Percentiles rank a stretch among this genome's conserved stretches.
phyloP scores from a whole-genome alignment of 352 stramenopile genomes.

The Blastocystis hominis region DNA sequence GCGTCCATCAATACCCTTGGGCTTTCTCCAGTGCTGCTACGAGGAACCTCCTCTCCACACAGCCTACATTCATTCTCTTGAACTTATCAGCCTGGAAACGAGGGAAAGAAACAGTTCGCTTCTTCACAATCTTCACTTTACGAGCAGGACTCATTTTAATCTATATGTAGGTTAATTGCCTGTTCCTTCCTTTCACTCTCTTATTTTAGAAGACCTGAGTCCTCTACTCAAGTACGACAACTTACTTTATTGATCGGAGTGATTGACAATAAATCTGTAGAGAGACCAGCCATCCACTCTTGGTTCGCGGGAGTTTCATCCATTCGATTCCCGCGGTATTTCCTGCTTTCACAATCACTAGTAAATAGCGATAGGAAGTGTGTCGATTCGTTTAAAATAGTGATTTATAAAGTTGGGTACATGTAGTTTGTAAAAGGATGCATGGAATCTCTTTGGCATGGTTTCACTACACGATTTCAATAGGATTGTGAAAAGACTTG shows the following conservation, averaged over 20 bases:
- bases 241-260: slow-evolving; percentile 27
- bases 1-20: slow-evolving; percentile 98
- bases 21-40: slow-evolving; percentile 85
- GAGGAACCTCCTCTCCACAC: slow-evolving; percentile 71
- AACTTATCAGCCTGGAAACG: slow-evolving; percentile 80
- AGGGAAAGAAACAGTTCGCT: slow-evolving; percentile 99
- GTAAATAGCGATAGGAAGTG: too few relatives aligned
- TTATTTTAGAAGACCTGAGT: background rate
- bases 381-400: too few relatives aligned
- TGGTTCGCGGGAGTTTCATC: background rate
- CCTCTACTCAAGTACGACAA: background rate
- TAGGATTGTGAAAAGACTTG: too few relatives aligned
- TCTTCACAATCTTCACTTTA: slow-evolving; percentile 87
- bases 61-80: slow-evolving; percentile 69
- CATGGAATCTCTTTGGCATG: too few relatives aligned
- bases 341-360: background rate
- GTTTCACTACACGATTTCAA: too few relatives aligned
- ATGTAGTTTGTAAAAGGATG: too few relatives aligned
- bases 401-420: too few relatives aligned
- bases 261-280: slow-evolving; percentile 37
- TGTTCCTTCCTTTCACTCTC: background rate
- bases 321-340: background rate
- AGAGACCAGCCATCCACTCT: background rate
- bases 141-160: slow-evolving; percentile 67
- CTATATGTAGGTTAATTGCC: slow-evolving; percentile 64